These are phyloP conservation scores for Aspergillus flavus DNA, from an alignment of 2,329 filamentous ascomycete species.

Conservation along the genomic window DNA sequence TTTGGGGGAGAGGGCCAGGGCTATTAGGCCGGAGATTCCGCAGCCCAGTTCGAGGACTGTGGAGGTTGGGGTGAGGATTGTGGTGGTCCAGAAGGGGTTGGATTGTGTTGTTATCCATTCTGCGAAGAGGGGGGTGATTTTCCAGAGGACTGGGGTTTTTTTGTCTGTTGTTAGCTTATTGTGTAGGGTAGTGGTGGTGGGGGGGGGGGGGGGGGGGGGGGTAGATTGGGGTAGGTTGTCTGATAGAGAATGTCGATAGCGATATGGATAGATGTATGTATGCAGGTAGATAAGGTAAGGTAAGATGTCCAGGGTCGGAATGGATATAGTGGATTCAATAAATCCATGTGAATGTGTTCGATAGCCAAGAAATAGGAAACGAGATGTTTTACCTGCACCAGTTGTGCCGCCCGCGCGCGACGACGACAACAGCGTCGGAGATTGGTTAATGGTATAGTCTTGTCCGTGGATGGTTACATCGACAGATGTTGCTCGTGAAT, in stretches of 20 bases:
- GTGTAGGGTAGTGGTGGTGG: conserved; percentile 4
- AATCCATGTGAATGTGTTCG: neutral
- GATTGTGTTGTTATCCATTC: conserved; percentile 65
- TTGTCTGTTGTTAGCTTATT: neutral
- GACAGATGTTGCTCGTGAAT: conserved; percentile 66
- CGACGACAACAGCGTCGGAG: conserved; percentile 78
- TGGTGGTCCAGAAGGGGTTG: conserved; percentile 64
- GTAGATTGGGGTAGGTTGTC: neutral
- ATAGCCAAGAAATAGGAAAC: neutral
- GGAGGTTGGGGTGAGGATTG: conserved; percentile 58
- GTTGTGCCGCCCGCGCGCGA: conserved; percentile 73
- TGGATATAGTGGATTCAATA: neutral
- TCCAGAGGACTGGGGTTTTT: conserved; percentile 73
- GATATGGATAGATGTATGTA: neutral
- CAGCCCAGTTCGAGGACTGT: conserved; percentile 81
- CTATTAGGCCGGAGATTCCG: conserved; percentile 80
- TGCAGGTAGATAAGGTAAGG: conserved; percentile 30
- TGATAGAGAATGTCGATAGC: neutral
- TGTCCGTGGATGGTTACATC: conserved; percentile 68
- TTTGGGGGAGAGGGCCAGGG: conserved; percentile 64
- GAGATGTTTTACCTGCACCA: conserved; percentile 56
- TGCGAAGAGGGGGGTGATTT: conserved; percentile 80
- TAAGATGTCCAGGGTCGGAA: neutral
- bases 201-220: conserved; percentile 18
- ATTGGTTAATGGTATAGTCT: conserved; percentile 80